Conservation (phyloP, 768 basidiomycete genomes). For the Collybia nuda region DNA sequence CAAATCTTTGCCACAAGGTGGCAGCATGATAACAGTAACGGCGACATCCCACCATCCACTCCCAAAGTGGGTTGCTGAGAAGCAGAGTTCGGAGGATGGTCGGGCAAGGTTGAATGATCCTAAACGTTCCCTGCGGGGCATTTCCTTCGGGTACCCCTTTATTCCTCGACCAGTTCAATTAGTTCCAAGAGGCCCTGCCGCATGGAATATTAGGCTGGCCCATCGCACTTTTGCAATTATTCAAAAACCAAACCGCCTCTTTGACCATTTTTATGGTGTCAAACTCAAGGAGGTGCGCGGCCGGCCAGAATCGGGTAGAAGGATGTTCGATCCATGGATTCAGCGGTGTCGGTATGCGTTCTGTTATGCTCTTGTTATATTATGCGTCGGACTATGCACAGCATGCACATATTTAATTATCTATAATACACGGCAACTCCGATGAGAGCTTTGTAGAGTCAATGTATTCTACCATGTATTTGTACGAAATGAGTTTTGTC, state of each 20-base stretch:
- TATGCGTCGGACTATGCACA: conserved; percentile 36
- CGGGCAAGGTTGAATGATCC: conserved; percentile 43
- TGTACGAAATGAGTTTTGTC: too few species aligned
- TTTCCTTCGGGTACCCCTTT: conserved; percentile 61
- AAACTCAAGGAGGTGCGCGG: conserved; percentile 42
- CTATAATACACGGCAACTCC: conserved; percentile 37
- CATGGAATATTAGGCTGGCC: conserved; percentile 16
- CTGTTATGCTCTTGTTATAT: conserved; percentile 48
- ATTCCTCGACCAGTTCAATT: conserved; percentile 44
- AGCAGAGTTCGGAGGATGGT: conserved; percentile 40
- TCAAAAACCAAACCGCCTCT: conserved; percentile 40
- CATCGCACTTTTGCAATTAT: conserved; percentile 29
- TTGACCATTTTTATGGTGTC: conserved; percentile 45
- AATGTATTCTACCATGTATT: background rate
- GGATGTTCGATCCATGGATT: conserved; percentile 59
- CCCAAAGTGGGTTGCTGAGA: conserved; percentile 44
- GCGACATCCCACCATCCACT: conserved; percentile 27
- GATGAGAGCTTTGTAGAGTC: conserved; percentile 8
- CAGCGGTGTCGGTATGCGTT: conserved; percentile 59
- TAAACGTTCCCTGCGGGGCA: conserved; percentile 42
- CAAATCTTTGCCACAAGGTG: conserved; percentile 7
- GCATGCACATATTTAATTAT: conserved; percentile 42
- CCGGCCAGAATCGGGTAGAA: conserved; percentile 40
- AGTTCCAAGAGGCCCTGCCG: conserved; percentile 21
- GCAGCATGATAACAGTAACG: conserved; percentile 15